Base-by-base conservation (phyloP, 345 rosid species). In the Noccaea bulbosa region DNA sequence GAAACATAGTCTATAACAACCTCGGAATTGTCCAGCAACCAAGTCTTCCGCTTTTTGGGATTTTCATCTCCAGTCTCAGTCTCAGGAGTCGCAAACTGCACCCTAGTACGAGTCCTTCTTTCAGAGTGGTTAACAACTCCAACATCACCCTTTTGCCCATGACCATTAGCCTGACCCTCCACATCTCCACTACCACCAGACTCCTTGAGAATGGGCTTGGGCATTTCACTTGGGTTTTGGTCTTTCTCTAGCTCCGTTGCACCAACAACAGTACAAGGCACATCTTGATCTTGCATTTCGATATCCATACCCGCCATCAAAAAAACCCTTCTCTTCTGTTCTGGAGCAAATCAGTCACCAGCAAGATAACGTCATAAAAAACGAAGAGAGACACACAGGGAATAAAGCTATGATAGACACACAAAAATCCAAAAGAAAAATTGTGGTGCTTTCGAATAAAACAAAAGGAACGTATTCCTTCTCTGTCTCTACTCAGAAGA, bases 1-100 rank as follows among this genome's bases (percentile, higher is more conserved):
- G 33, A n/a, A 20, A 49, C 38, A 48, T 20, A 37, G 34, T 49
- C 24, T 37, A n/a, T 14, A 73, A 91, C 11, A 73, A 91, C 97
- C 96, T 83, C 85, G 40, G 81, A 65, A 73, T 75, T 78, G 74
- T 7, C 67, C 12, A 86, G 78, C 87, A 91, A 71, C 77, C 85
- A 86, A 71, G 81, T 79, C 78, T 84, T 91, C n/a, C 86, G 44
- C 72, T 79, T 87, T 43, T 70, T 69, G 47, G 49, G 48, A 61
- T 10, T 73, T 35, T 74, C 83, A 35, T 48, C 80, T 35, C n/a
- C 79, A 54, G 84, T 22, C 52, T 76, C 53, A 27, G 30, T 22
- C 52, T 76, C 53, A 50, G 80, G 74, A 45, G 65, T 79, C 6
- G 43, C 34, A 39, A 40, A 4, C 54, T 74, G 73, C 39, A 64